phyloP scores from a whole-genome alignment of 257 asterid genomes.

The Nicotiana attenuata region DNA sequence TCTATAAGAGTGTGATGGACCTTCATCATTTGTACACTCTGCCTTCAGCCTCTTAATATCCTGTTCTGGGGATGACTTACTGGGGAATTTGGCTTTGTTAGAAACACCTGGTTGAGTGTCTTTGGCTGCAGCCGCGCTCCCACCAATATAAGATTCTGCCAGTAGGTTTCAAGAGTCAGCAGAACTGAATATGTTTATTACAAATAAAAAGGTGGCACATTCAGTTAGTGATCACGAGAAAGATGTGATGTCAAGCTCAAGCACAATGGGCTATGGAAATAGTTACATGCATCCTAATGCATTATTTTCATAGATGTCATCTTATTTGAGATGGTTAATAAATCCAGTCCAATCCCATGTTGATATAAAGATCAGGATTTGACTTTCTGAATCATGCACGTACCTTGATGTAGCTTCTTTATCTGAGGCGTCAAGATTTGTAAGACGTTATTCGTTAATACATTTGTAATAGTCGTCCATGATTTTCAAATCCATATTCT shows the following conservation, averaged over 20 bases:
- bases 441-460: too few species aligned
- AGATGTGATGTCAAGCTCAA: not conserved
- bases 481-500: too few species aligned
- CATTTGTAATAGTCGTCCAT: too few species aligned
- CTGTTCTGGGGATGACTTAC: constrained; percentile 9
- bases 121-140: constrained; percentile 12
- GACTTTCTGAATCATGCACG: not conserved
- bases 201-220: not conserved
- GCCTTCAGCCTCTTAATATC: constrained; percentile 29
- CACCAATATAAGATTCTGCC: constrained; percentile 13
- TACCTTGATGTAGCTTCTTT: too few species aligned
- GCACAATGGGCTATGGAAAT: not conserved
- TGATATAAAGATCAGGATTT: not conserved
- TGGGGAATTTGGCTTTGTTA: not conserved
- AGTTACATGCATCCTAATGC: not conserved
- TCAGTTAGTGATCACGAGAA: not conserved
- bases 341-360: not conserved
- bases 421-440: too few species aligned
- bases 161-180: not conserved
- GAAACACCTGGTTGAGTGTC: constrained; percentile 5
- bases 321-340: not conserved
- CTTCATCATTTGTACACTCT: constrained; percentile 23
- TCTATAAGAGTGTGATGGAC: constrained; percentile 17
- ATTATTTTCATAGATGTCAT: not conserved
- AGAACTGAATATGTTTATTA: not conserved